Evolutionary conservation across 208 protist genomes (phyloP).

Genomic region (Strigomonas culicis): DNA sequence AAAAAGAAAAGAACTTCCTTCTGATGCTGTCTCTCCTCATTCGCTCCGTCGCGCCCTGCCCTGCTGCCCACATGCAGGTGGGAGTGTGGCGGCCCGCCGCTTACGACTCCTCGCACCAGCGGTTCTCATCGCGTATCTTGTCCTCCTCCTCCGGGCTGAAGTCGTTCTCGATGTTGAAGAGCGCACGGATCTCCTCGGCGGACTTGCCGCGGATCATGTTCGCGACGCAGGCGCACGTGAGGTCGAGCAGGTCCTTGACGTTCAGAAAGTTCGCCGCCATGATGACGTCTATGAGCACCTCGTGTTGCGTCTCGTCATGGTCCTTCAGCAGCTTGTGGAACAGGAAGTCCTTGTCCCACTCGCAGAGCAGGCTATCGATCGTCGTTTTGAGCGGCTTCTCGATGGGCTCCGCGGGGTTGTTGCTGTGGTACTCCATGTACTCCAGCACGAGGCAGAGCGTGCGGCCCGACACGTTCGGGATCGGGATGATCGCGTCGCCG

Average conservation of each 20-base stretch:
- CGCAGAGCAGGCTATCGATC: slow-evolving; percentile 80
- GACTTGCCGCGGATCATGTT: slow-evolving; percentile 94
- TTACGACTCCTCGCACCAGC: slow-evolving; percentile 85
- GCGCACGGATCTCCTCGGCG: slow-evolving; percentile 90
- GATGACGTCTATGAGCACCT: slow-evolving; percentile 91
- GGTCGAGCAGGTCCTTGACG: slow-evolving; percentile 91
- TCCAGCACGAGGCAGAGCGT: slow-evolving; percentile 90
- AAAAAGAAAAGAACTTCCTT: slow-evolving; percentile 4
- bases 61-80: not conserved
- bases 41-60: not conserved
- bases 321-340: slow-evolving; percentile 81
- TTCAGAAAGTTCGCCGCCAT: slow-evolving; percentile 95
- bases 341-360: slow-evolving; percentile 88
- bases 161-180: slow-evolving; percentile 96
- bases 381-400: slow-evolving; percentile 87
- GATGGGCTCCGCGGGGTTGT: slow-evolving; percentile 73
- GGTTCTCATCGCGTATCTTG: slow-evolving; percentile 86
- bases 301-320: slow-evolving; percentile 78
- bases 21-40: not conserved
- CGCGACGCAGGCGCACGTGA: slow-evolving; percentile 93
- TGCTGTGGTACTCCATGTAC: slow-evolving; percentile 93
- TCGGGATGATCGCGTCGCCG: slow-evolving; percentile 81
- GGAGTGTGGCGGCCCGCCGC: too few species aligned
- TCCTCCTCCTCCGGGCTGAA: slow-evolving; percentile 95
- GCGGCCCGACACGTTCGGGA: slow-evolving; percentile 89